Percentiles rank a stretch among this genome's conserved stretches.
phyloP scores from a whole-genome alignment of 1,139 yeast genomes.

The Suhomyces wounanorum region DNA sequence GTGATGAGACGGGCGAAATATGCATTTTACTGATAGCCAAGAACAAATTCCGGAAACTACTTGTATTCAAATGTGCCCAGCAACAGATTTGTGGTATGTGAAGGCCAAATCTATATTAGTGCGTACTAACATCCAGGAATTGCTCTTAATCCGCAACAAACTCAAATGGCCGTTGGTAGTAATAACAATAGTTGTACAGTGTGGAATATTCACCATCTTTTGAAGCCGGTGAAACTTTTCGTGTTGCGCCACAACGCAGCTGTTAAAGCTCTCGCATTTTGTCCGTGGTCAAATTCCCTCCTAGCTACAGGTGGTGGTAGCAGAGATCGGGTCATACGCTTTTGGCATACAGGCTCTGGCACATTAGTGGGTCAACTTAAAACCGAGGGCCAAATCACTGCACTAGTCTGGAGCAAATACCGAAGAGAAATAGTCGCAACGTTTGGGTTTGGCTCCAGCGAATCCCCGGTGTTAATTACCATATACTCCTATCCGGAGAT shows the following conservation, averaged over 20 bases:
- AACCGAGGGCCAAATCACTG: conserved; percentile 76
- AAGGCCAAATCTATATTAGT: background rate
- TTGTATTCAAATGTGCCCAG: conserved; percentile 39
- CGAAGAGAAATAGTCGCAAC: conserved; percentile 71
- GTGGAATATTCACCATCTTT: conserved; percentile 55
- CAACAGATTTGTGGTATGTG: conserved; percentile 69
- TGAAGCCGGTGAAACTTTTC: conserved; percentile 46
- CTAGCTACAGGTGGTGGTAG: conserved; percentile 50
- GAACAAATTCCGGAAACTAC: background rate
- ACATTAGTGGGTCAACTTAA: conserved; percentile 56
- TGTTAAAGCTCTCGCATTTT: conserved; percentile 46
- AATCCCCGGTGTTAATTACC: conserved; percentile 37
- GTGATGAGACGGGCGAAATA: conserved; percentile 71
- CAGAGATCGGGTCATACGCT: conserved; percentile 52
- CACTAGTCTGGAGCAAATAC: conserved; percentile 71
- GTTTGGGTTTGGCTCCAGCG: conserved; percentile 67
- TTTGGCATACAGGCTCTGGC: conserved; percentile 85
- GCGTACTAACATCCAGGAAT: conserved; percentile 41
- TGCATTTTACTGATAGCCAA: conserved; percentile 4
- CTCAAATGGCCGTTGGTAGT: conserved; percentile 68
- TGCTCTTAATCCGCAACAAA: conserved; percentile 49
- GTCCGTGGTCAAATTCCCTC: conserved; percentile 46
- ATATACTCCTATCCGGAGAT: conserved; percentile 70
- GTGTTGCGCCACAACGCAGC: conserved; percentile 48
- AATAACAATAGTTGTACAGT: conserved; percentile 71